Evolutionary conservation across 495 filamentous ascomycete species (phyloP).

Genomic region (Tricharina praecox): DNA sequence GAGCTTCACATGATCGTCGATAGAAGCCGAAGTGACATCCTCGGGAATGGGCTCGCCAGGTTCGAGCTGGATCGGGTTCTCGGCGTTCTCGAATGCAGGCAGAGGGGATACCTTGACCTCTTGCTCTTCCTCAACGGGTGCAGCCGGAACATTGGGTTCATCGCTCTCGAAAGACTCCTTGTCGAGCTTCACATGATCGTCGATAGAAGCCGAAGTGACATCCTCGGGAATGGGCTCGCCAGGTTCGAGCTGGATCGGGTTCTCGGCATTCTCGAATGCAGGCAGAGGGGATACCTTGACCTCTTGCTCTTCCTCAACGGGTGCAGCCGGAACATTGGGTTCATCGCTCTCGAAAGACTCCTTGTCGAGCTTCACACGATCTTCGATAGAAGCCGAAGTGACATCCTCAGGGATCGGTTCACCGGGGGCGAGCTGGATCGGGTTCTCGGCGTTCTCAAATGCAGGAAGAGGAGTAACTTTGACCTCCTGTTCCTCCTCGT

Average conservation of each 20-base stretch:
- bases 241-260: slow-evolving; percentile 56
- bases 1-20: slow-evolving; percentile 45
- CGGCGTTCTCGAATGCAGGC: no score
- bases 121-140: not conserved
- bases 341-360: no score
- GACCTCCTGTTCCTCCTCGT: slow-evolving; percentile 32
- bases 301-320: no score
- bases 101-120: no score
- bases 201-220: slow-evolving; percentile 31
- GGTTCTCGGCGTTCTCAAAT: no score
- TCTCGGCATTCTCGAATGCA: slow-evolving; percentile 29
- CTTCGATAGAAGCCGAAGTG: no score
- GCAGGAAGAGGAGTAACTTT: slow-evolving; percentile 60
- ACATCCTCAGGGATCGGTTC: no score
- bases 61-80: no score
- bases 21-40: slow-evolving; percentile 37
- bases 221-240: slow-evolving; percentile 40
- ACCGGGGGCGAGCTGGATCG: no score
- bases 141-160: slow-evolving; percentile 29
- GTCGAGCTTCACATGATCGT: slow-evolving; percentile 51
- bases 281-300: slow-evolving; percentile 43
- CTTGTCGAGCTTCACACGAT: no score
- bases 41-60: slow-evolving; percentile 64
- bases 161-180: slow-evolving; percentile 65
- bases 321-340: no score